These are phyloP conservation scores for Saccharomycopsis crataegensis DNA, from an alignment of 1,139 yeast genomes.

Conservation along the genomic window DNA sequence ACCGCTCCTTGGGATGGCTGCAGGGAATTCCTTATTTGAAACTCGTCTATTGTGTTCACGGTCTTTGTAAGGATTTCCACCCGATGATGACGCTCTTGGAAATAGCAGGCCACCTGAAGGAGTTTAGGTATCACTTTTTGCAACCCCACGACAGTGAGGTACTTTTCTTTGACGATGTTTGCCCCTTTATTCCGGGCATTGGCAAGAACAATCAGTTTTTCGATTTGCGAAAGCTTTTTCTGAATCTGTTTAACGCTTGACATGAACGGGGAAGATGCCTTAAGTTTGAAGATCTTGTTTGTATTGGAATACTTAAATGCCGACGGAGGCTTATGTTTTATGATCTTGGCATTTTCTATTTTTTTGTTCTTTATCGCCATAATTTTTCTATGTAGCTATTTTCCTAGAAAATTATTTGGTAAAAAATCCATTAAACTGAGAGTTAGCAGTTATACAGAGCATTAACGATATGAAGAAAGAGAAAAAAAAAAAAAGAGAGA, in stretches of 20 bases:
- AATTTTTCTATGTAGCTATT: not conserved
- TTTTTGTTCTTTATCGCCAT: not conserved
- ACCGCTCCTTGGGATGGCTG: not conserved
- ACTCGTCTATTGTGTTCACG: conserved; percentile 24
- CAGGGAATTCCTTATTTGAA: not conserved
- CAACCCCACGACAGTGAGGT: conserved; percentile 57
- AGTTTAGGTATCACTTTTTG: conserved; percentile 57
- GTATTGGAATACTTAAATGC: not conserved
- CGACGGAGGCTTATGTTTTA: conserved; percentile 14
- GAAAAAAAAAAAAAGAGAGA: too few relatives aligned
- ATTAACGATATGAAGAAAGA: too few relatives aligned
- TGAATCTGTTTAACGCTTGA: conserved; percentile 12
- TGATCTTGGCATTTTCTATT: not conserved
- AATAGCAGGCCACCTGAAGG: conserved; percentile 44
- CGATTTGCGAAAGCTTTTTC: conserved; percentile 3
- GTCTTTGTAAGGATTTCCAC: conserved; percentile 45
- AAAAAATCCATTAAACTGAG: too few relatives aligned
- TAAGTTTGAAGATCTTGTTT: conserved; percentile 7
- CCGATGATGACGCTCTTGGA: conserved; percentile 37
- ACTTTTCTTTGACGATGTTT: conserved; percentile 28
- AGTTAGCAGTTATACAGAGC: too few relatives aligned
- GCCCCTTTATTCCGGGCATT: conserved; percentile 12
- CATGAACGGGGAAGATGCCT: conserved; percentile 13
- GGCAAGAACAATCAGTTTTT: not conserved
- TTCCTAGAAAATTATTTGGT: not conserved